Evolutionary conservation across 495 filamentous ascomycete genomes (phyloP), one percentile per base, ranked within the genome.

Genomic region (Xylaria intraflava): DNA sequence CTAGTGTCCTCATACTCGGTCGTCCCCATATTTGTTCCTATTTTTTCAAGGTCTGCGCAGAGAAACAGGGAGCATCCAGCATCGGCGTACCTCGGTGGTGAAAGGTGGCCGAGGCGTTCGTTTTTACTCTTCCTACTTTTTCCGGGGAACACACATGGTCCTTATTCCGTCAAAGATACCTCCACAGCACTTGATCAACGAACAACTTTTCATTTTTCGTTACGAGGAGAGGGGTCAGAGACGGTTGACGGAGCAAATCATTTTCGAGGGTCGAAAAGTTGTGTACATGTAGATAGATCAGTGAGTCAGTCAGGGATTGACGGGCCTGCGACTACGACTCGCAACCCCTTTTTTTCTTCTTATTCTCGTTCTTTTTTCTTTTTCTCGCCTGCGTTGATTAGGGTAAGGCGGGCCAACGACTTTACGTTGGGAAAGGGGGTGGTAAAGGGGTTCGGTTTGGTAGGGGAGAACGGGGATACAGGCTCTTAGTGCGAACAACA

Each of bases 51-150:
- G n/a, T 9, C 22, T 11, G 20, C 14, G n/a, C 31, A 53, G 19
- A 53, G 19, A 40, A 26, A 8, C 11, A 2, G 42, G 33, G 33
- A 40, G 51, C 33, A 45, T 46, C n/a, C 26, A 40, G 23, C 29
- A 30, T 39, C 31, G 42, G 50, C 50, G 40, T 40, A 53, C 30
- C 31, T 52, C 41, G 36, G 41, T 30, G 23, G 20, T 22, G 40
- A 30, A 36, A 38, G 31, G 19, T 27, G 27, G 6, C 39, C 17
- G 20, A 43, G 35, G 49, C 39, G 27, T 52, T 45, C 31, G 14
- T 20, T 38, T 22, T 45, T 45, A 14, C 14, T 14, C 44, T 38
- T 52, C n/a, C 12, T 36, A 27, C 11, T 27, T 50, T 23, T 30
- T 22, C 24, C 12, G 5, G 11, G 29, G 27, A 46, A 33, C 35